Conservation (phyloP, 352 stramenopile genomes). For the Phytophthora cryptogea region DNA sequence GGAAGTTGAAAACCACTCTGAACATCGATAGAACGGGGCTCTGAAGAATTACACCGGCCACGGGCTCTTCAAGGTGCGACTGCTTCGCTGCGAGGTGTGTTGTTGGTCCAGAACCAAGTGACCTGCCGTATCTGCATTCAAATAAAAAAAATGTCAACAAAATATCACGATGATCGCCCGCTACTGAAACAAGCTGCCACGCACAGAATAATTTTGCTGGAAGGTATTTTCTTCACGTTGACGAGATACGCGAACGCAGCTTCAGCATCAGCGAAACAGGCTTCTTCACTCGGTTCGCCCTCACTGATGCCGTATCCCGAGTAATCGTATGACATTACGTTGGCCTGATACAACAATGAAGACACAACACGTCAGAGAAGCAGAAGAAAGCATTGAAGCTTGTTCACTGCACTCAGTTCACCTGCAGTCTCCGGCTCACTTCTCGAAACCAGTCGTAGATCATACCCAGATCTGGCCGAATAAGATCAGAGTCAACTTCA, state of each 20-base stretch:
- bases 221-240: conserved; percentile 89
- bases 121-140: conserved; percentile 80
- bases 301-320: conserved; percentile 97
- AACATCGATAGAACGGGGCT: conserved; percentile 97
- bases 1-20: conserved; percentile 98
- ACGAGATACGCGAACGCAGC: conserved; percentile 96
- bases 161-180: neutral
- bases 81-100: conserved; percentile 96
- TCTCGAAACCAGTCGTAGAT: conserved; percentile 98
- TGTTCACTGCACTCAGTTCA: conserved; percentile 20
- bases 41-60: conserved; percentile 96
- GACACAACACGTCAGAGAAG: conserved; percentile 2
- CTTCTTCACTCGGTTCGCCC: conserved; percentile 91
- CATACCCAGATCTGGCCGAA: conserved; percentile 92
- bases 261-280: conserved; percentile 95
- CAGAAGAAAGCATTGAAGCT: neutral
- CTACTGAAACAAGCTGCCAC: conserved; percentile 14
- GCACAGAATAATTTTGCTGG: conserved; percentile 96
- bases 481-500: conserved; percentile 1
- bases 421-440: conserved; percentile 78
- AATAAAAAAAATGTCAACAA: conserved; percentile 1
- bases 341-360: conserved; percentile 44
- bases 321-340: conserved; percentile 95
- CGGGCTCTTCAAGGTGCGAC: conserved; percentile 83
- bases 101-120: conserved; percentile 94